A percentile compares a stretch with the other conserved stretches of the same genome.
Evolutionary conservation across 2,329 filamentous ascomycete species (phyloP).

Genomic region (Penicillium psychrosexuale): DNA sequence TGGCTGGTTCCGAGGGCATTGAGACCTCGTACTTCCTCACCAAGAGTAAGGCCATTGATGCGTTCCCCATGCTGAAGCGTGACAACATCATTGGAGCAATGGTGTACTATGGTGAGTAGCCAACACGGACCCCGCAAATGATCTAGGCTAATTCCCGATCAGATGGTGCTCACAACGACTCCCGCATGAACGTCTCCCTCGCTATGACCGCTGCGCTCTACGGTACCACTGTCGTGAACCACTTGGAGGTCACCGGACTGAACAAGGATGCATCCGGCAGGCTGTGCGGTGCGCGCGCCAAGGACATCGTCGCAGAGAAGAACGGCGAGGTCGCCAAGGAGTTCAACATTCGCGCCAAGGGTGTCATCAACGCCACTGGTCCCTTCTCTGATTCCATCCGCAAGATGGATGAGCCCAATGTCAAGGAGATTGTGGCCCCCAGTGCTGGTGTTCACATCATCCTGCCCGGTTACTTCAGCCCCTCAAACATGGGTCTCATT

Average conservation of each 20-base stretch:
- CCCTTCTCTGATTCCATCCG: conserved; percentile 83
- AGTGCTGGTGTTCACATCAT: conserved; percentile 84
- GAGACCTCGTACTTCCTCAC: conserved; percentile 87
- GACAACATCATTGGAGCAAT: conserved; percentile 74
- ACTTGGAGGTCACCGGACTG: conserved; percentile 74
- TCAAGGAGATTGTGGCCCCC: conserved; percentile 77
- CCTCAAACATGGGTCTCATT: conserved; percentile 80
- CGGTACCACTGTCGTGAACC: conserved; percentile 76
- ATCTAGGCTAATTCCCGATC: background rate
- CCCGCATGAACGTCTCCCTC: conserved; percentile 84
- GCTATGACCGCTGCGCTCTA: conserved; percentile 88
- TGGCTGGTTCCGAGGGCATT: conserved; percentile 82
- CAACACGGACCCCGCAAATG: background rate
- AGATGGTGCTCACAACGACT: conserved; percentile 90
- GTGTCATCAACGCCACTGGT: conserved; percentile 83
- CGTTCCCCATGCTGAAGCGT: conserved; percentile 84
- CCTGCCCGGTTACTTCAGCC: conserved; percentile 81
- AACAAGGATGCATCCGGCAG: conserved; percentile 70
- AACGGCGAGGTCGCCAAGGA: conserved; percentile 61
- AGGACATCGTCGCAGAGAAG: conserved; percentile 65
- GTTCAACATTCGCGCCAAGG: conserved; percentile 72
- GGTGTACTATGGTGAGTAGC: conserved; percentile 70
- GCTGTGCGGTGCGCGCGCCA: conserved; percentile 70
- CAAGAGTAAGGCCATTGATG: conserved; percentile 78
- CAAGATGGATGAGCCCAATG: conserved; percentile 72